Evolutionary conservation across 2,329 filamentous ascomycete species (phyloP).

Genomic region (Septoria linicola): DNA sequence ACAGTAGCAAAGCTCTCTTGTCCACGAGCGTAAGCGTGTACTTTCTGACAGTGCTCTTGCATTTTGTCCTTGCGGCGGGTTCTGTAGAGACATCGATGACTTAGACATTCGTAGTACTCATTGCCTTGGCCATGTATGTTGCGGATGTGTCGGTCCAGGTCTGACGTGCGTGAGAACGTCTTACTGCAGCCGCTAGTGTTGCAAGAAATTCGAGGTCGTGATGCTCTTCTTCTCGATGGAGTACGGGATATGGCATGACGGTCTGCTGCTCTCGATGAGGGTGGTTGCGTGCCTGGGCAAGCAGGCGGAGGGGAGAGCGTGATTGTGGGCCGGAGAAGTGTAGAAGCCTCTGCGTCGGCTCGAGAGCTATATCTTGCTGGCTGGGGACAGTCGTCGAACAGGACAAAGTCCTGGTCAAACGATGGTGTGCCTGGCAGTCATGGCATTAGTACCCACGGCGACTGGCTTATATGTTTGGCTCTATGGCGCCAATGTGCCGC

Average conservation of each 20-base stretch:
- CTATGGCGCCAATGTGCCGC: no score
- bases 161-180: slow-evolving; percentile 4
- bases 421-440: neutral
- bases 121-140: slow-evolving; percentile 1
- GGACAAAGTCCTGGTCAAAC: slow-evolving; percentile 1
- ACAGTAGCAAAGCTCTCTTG: neutral
- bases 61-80: slow-evolving; percentile 12
- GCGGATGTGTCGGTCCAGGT: slow-evolving; percentile 5
- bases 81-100: slow-evolving; percentile 4
- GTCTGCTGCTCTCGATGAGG: neutral
- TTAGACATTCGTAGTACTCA: slow-evolving; percentile 2
- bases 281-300: neutral
- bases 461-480: no score
- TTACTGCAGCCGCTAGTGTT: neutral
- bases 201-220: neutral
- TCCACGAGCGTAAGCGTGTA: slow-evolving; percentile 1
- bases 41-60: slow-evolving; percentile 14
- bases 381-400: neutral
- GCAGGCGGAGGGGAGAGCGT: neutral
- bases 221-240: neutral
- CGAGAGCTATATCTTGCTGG: neutral
- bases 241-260: neutral
- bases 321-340: slow-evolving; percentile 3
- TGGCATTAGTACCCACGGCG: no score
- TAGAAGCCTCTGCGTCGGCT: neutral